Conservation (phyloP, 2,329 filamentous ascomycete genomes). For the Podosphaera leucotricha region DNA sequence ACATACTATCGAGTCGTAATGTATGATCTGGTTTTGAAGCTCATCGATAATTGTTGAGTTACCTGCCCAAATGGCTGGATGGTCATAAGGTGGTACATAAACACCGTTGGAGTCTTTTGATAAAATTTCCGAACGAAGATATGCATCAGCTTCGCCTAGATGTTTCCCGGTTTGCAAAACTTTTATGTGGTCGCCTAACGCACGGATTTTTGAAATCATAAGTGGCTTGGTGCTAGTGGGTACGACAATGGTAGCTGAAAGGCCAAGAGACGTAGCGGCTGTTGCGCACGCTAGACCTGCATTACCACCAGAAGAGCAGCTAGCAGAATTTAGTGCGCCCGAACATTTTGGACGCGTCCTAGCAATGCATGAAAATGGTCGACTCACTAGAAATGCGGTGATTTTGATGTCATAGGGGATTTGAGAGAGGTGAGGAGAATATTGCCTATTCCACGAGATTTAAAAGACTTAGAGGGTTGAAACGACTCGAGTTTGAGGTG, state of each 20-base stretch:
- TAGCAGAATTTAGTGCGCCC: conserved; percentile 21
- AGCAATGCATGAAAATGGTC: too few species aligned
- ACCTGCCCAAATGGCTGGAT: conserved; percentile 43
- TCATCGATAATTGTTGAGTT: conserved; percentile 32
- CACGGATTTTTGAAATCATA: conserved; percentile 48
- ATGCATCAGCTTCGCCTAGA: conserved; percentile 46
- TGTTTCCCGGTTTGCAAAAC: conserved; percentile 45
- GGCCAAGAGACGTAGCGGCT: conserved; percentile 38
- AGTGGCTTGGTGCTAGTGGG: conserved; percentile 38
- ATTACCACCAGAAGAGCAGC: conserved; percentile 56
- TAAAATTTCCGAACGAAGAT: conserved; percentile 35
- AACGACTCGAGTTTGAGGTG: conserved; percentile 72
- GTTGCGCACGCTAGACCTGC: conserved; percentile 63
- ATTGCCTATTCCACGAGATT: conserved; percentile 55
- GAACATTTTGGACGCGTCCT: too few species aligned
- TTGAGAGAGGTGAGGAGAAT: conserved; percentile 24
- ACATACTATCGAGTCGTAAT: conserved; percentile 48
- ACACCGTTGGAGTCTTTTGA: conserved; percentile 24
- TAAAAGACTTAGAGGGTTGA: conserved; percentile 71
- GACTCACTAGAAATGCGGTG: conserved; percentile 30
- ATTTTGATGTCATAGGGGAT: conserved; percentile 9
- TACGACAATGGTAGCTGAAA: conserved; percentile 53
- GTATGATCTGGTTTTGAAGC: conserved; percentile 9
- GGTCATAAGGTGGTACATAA: conserved; percentile 48
- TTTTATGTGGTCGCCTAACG: conserved; percentile 32